Percentiles rank a stretch among this genome's conserved stretches.
Evolutionary conservation across 345 rosid genomes (phyloP).

Genomic region (Acer yangbiense): DNA sequence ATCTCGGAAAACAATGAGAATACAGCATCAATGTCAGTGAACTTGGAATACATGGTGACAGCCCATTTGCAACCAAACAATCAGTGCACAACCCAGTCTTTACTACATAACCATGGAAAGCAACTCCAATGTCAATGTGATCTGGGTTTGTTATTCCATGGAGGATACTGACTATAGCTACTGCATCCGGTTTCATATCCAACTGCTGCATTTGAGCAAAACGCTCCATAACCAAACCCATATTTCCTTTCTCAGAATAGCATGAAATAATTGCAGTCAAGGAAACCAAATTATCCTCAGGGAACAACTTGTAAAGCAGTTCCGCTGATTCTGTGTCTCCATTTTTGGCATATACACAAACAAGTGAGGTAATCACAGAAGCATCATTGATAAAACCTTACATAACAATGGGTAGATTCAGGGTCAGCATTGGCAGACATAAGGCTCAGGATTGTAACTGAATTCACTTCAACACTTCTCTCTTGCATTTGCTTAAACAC

Average conservation of each 20-base stretch:
- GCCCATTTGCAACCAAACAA: conserved; percentile 61
- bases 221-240: conserved; percentile 36
- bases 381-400: conserved; percentile 49
- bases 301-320: conserved; percentile 43
- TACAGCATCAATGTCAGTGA: conserved; percentile 49
- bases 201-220: conserved; percentile 49
- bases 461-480: conserved; percentile 42
- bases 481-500: conserved; percentile 56
- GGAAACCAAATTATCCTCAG: conserved; percentile 52
- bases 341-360: conserved; percentile 58
- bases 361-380: conserved; percentile 61
- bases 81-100: conserved; percentile 57
- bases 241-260: conserved; percentile 62
- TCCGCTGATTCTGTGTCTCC: conserved; percentile 53
- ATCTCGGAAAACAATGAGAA: conserved; percentile 52
- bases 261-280: conserved; percentile 67
- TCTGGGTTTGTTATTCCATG: conserved; percentile 52
- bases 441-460: conserved; percentile 61
- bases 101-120: conserved; percentile 62
- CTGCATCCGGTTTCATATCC: conserved; percentile 64
- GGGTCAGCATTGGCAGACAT: conserved; percentile 56
- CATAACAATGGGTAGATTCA: conserved; percentile 51
- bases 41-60: conserved; percentile 73
- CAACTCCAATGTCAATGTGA: conserved; percentile 42
- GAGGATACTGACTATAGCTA: conserved; percentile 71